Base-by-base conservation (phyloP, 768 basidiomycete species). In the Strobilomyces echinocephalus region DNA sequence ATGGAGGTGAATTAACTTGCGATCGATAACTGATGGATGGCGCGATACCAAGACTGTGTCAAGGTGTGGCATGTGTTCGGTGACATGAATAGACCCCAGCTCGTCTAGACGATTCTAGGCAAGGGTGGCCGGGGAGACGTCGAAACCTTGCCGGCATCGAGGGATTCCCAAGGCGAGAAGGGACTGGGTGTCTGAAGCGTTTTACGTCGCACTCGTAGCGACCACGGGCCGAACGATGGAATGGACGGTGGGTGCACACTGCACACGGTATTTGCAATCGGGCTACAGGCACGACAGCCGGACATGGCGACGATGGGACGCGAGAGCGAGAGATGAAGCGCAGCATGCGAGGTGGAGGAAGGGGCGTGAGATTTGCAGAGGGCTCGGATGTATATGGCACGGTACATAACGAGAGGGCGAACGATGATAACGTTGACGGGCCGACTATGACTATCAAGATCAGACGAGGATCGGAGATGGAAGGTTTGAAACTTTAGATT, bases 401-500 rank as follows among this genome's bases (percentile, higher is more conserved):
- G 31, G 38, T 64, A 63, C 59, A 65, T 63, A 63, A 65, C 39
- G 54, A 64, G 52, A 53, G 44, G 43, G 7, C 34, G 47, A 61
- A 44, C 59, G 66, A 47, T 66, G 67, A 67, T 69, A 69, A 69
- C 68, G 66, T 67, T 69, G 58, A 34, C 46, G 26, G 30, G 56
- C 28, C 30, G 24, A 24, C 2, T 24, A 24, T 42, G 46, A 41
- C 40, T 57, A 63, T 64, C 65, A 52, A 56, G 68, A 66, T 68
- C 60, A 62, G 56, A 38, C 21, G 42, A 35, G 44, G 67, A 69
- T 69, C 68, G 67, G 65, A 65, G 69, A 66, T 69, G 62, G 44
- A 57, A 52, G 53, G 50, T 53, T 39, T 50, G 30, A 66, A 71
- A 69, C 61, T 44, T 66, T 71, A 69, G 68, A 69, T 69, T 69